Evolutionary conservation across 1,284 basidiomycete genomes (phyloP).

Genomic region (Volvariella volvacea): DNA sequence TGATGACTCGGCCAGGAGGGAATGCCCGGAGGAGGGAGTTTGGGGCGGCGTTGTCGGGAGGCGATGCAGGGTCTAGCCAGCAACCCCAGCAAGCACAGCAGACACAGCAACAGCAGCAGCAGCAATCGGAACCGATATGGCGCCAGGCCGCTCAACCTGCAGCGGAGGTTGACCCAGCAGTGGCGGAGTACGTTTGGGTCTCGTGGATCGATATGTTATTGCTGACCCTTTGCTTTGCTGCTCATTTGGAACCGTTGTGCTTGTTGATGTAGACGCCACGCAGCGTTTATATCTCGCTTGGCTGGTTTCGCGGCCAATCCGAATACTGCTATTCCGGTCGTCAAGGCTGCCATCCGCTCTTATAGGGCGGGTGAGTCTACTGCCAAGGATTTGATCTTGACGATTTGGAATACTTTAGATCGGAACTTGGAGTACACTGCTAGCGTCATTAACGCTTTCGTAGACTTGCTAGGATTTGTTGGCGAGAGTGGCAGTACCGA

Average conservation of each 20-base stretch:
- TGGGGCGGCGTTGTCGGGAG: slow-evolving; percentile 52
- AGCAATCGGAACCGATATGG: too few species aligned
- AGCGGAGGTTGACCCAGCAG: slow-evolving; percentile 45
- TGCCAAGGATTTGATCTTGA: slow-evolving; percentile 82
- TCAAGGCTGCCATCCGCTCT: slow-evolving; percentile 76
- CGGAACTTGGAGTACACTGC: slow-evolving; percentile 71
- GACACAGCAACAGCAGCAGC: slow-evolving; percentile 15
- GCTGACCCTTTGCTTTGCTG: slow-evolving; percentile 6
- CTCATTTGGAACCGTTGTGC: background rate
- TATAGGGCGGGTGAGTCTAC: slow-evolving; percentile 77
- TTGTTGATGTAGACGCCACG: slow-evolving; percentile 49
- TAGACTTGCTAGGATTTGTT: slow-evolving; percentile 74
- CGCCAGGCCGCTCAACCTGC: too few species aligned
- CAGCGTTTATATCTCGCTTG: slow-evolving; percentile 64
- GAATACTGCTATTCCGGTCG: slow-evolving; percentile 65
- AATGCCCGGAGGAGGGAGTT: slow-evolving; percentile 53
- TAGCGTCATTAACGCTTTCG: slow-evolving; percentile 71
- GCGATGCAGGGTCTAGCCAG: slow-evolving; percentile 11
- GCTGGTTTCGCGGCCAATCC: slow-evolving; percentile 66
- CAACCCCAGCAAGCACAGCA: slow-evolving; percentile 14
- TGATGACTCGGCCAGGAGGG: slow-evolving; percentile 23
- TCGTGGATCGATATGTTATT: background rate
- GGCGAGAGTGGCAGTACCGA: slow-evolving; percentile 10
- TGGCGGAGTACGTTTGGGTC: slow-evolving; percentile 40
- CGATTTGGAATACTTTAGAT: slow-evolving; percentile 82